Conservation (phyloP, 305 asterid genomes). For the Fraxinus velutina region DNA sequence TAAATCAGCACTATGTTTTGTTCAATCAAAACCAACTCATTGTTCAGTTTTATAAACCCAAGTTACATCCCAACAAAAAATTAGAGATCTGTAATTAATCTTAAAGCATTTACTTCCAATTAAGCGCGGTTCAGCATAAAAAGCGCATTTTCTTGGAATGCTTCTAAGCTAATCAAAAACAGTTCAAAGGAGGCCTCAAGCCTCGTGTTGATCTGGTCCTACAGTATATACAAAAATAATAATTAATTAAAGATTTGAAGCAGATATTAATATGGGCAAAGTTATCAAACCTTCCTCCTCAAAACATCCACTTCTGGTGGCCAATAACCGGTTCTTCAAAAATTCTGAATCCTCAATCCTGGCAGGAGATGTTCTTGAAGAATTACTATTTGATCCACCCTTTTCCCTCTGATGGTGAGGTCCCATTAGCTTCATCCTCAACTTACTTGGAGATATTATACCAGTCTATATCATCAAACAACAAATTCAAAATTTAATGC, state of each 20-base stretch:
- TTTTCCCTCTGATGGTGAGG: conserved; percentile 57
- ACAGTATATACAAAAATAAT: neutral
- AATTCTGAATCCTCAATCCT: conserved; percentile 74
- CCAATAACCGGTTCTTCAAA: conserved; percentile 73
- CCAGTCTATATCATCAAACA: conserved; percentile 54
- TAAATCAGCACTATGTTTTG: conserved; percentile 18
- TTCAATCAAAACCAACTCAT: conserved; percentile 8
- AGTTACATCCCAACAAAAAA: neutral
- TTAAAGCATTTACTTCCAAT: neutral
- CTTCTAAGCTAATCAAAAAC: neutral
- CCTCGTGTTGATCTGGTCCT: neutral
- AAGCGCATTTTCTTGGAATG: neutral
- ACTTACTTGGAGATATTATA: conserved; percentile 80
- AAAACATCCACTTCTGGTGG: conserved; percentile 48
- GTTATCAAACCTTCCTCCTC: conserved; percentile 54
- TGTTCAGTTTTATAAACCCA: neutral
- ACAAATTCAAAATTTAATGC: neutral
- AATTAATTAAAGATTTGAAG: neutral
- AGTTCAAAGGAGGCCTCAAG: neutral
- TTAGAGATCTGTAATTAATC: neutral
- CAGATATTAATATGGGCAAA: conserved; percentile 4
- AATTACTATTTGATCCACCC: conserved; percentile 74
- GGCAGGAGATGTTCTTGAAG: conserved; percentile 91
- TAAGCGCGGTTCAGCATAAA: neutral
- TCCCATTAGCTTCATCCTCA: conserved; percentile 86